These are phyloP conservation scores for Solanum dulcamara DNA, from an alignment of 257 asterid genomes.

Conservation along the genomic window DNA sequence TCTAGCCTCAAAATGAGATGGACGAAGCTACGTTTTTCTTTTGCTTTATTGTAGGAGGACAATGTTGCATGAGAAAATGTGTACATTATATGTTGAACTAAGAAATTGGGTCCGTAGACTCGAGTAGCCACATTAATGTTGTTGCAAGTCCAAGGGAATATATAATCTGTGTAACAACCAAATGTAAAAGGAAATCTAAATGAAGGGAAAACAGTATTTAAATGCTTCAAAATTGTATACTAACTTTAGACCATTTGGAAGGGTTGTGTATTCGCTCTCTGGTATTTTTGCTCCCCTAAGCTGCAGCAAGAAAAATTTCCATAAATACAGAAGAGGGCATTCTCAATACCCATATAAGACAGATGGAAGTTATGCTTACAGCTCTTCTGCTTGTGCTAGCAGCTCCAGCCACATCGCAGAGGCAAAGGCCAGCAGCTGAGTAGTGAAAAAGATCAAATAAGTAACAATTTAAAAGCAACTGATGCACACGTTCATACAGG, in stretches of 20 bases:
- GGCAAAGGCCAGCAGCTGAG: slow-evolving; percentile 57
- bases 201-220: neutral
- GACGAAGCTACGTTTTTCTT: neutral
- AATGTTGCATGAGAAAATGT: neutral
- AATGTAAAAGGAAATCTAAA: neutral
- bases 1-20: neutral
- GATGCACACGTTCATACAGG: neutral
- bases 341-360: neutral
- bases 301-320: slow-evolving; percentile 43
- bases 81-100: neutral
- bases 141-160: neutral
- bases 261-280: slow-evolving; percentile 69
- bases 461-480: neutral
- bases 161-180: neutral
- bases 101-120: neutral
- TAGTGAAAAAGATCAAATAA: slow-evolving; percentile 12
- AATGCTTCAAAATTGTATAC: slow-evolving; percentile 11
- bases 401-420: slow-evolving; percentile 61
- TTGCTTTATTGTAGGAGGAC: neutral
- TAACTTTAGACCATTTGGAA: slow-evolving; percentile 90
- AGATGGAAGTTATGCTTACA: slow-evolving; percentile 29
- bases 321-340: neutral
- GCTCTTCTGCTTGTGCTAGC: slow-evolving; percentile 96
- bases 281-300: slow-evolving; percentile 86
- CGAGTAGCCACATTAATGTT: neutral